Evolutionary conservation across 305 asterid genomes (phyloP).

Genomic region (Stenogyne calaminthoides): DNA sequence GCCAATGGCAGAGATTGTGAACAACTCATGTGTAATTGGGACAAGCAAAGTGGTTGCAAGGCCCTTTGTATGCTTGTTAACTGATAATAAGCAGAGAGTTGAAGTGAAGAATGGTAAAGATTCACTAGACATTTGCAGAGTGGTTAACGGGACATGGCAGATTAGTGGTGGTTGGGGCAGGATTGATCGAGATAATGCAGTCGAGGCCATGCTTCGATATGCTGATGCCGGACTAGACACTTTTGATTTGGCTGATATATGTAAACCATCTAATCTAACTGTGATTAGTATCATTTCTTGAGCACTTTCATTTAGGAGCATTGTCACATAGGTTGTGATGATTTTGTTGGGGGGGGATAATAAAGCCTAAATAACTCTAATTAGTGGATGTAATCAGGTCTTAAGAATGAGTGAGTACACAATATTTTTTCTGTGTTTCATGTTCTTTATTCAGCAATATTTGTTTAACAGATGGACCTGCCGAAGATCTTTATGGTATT

Average conservation of each 20-base stretch:
- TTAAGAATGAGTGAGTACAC: background rate
- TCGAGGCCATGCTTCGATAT: constrained; percentile 70
- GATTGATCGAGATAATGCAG: constrained; percentile 60
- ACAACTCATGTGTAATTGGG: constrained; percentile 34
- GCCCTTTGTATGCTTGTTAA: constrained; percentile 51
- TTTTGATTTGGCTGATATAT: constrained; percentile 87
- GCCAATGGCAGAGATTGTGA: constrained; percentile 49
- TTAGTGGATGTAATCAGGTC: background rate
- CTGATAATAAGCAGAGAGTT: constrained; percentile 51
- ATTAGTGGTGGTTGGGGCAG: constrained; percentile 89
- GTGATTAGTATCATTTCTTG: constrained; percentile 14
- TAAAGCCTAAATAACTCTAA: background rate
- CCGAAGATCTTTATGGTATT: constrained; percentile 95
- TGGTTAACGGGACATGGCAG: constrained; percentile 89
- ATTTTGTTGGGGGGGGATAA: background rate
- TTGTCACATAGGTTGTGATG: background rate
- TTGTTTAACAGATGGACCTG: constrained; percentile 83
- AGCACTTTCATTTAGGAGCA: constrained; percentile 16
- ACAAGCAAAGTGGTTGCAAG: constrained; percentile 39
- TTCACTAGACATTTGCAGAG: constrained; percentile 74
- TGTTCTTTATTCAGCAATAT: constrained; percentile 2
- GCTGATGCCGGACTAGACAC: constrained; percentile 79
- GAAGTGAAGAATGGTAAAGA: constrained; percentile 73
- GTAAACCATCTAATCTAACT: constrained; percentile 40
- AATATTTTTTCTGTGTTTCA: background rate